Base-by-base conservation (phyloP, 2,329 filamentous ascomycete species). In the Cladosporium sp. region DNA sequence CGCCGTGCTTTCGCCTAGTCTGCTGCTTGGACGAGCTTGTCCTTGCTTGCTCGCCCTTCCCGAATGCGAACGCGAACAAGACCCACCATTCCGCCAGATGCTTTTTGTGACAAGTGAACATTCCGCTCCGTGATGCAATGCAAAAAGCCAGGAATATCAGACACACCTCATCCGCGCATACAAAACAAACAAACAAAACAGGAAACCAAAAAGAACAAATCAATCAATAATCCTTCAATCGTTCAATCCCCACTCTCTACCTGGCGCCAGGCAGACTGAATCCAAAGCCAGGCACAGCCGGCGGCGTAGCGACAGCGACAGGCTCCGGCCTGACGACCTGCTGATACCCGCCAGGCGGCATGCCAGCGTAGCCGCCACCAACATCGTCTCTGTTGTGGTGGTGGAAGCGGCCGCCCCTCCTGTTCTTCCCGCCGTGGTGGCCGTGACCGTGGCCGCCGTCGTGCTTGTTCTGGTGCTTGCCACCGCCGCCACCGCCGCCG, bases 251-350 rank as follows among this genome's bases (percentile, higher is more conserved):
- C 35, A 9, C 9, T 14, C 31, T 6, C 22, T 38, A 50, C 19
- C 48, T 50, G 2, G 40, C 48, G 22, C 51, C 51, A 19, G 51
- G 53, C 38, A 68, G 57, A 46, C 60, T 65, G 53, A 69, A 71
- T 1, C 70, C 70, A 51, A 72, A 72, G 8, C 63, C 64, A 18
- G 70, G 70, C 33, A 72, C 69, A 14, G 69, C 65, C 5, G 70
- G 70, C 28, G 69, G 68, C 35, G 68, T 69, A 37, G 67, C 67
- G 18, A 72, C 64, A 42, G 67, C 66, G 3, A 69, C 66, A 28
- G 68, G 68, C 58, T 70, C 68, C 16, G 66, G 68, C 37, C 64
- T 53, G 43, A 52, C 43, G 16, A 50, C 40, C 13, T 50, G 38
- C 32, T 50, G 40, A 18, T 46, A 46, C 13, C 54, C 54, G 9